Evolutionary conservation across 1,284 basidiomycete genomes (phyloP).

Genomic region (Sporisorium reilianum): DNA sequence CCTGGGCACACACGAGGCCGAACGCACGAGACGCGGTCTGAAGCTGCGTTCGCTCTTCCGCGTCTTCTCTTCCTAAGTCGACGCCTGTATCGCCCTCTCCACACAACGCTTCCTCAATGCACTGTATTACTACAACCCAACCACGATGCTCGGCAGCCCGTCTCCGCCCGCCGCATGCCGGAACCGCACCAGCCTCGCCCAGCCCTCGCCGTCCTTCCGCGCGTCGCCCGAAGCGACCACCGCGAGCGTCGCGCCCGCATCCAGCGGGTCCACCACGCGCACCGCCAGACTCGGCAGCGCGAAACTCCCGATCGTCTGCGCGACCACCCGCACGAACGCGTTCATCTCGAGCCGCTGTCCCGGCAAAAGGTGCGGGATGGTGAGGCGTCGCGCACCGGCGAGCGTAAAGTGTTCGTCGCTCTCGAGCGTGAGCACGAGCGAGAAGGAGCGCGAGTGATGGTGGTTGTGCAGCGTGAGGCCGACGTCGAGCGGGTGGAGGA

Average conservation of each 20-base stretch:
- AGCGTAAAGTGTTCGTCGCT: conserved; percentile 32
- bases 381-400: conserved; percentile 19
- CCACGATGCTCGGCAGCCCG: conserved; percentile 4
- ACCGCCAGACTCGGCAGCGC: conserved; percentile 4
- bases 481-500: conserved; percentile 13
- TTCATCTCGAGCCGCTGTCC: not conserved
- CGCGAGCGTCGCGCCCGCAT: not conserved
- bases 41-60: not conserved
- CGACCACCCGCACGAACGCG: conserved; percentile 11
- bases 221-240: not conserved
- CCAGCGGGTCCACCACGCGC: conserved; percentile 7
- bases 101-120: too few species aligned
- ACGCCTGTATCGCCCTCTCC: not conserved
- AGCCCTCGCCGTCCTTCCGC: not conserved
- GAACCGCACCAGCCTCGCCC: not conserved
- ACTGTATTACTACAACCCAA: not conserved
- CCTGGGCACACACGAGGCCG: too few species aligned
- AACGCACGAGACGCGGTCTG: not conserved
- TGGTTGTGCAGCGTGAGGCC: conserved; percentile 12
- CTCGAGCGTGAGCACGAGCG: conserved; percentile 27
- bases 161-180: not conserved
- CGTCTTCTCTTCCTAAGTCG: not conserved
- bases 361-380: conserved; percentile 29
- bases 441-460: conserved; percentile 4
- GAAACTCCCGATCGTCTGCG: conserved; percentile 12